Evolutionary conservation across 805 yeast species (phyloP).

Genomic region (Wickerhamomyces silvicola): DNA sequence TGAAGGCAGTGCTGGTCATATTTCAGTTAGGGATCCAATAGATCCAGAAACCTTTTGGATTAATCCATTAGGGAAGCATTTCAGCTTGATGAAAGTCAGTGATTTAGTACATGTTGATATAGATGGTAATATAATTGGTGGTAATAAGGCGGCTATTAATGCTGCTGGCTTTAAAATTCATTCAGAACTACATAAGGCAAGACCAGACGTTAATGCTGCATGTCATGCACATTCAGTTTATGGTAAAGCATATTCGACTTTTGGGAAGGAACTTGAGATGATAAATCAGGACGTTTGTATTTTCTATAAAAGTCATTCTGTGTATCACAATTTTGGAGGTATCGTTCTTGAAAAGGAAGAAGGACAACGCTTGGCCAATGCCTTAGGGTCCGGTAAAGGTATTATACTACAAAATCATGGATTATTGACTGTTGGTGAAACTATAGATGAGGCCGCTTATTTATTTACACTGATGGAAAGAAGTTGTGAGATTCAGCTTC

Average conservation of each 20-base stretch:
- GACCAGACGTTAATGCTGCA: constrained; percentile 68
- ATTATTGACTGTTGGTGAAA: constrained; percentile 58
- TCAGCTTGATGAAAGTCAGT: constrained; percentile 48
- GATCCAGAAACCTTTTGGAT: constrained; percentile 82
- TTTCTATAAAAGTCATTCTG: constrained; percentile 60
- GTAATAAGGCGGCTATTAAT: constrained; percentile 52
- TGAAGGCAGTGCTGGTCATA: constrained; percentile 83
- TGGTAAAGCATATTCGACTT: constrained; percentile 61
- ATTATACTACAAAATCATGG: constrained; percentile 71
- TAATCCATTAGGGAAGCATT: constrained; percentile 81
- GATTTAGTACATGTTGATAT: constrained; percentile 62
- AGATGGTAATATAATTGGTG: constrained; percentile 54
- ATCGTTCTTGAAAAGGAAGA: constrained; percentile 65
- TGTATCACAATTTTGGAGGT: constrained; percentile 69
- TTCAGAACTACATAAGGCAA: constrained; percentile 57
- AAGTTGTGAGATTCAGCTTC: constrained; percentile 58
- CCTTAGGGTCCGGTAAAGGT: constrained; percentile 48
- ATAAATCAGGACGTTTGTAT: constrained; percentile 71
- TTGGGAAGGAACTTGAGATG: constrained; percentile 69
- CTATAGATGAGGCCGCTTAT: constrained; percentile 72
- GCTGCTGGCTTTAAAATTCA: constrained; percentile 70
- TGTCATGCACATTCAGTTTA: constrained; percentile 63
- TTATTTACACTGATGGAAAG: constrained; percentile 58
- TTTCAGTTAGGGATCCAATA: constrained; percentile 78
- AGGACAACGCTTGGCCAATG: constrained; percentile 53